Conservation (phyloP, 441 rosid genomes). For the Populus hybrid region DNA sequence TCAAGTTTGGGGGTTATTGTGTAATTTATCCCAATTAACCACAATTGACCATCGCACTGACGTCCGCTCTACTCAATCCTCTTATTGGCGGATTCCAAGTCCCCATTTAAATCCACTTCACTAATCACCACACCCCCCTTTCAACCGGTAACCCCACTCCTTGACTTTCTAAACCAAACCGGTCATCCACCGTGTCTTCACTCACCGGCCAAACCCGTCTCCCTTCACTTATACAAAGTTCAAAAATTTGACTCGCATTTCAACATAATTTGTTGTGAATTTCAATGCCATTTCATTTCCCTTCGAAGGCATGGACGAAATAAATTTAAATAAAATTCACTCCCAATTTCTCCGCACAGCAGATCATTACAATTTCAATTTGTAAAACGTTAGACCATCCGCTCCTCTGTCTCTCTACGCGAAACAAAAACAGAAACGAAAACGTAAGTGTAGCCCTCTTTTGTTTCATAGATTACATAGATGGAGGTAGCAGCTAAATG, state of each 20-base stretch:
- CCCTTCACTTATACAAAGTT: not conserved
- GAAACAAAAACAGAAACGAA: no score
- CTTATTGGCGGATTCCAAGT: conserved; percentile 26
- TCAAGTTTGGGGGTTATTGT: no score
- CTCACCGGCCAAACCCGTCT: conserved; percentile 19
- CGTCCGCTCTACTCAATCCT: conserved; percentile 8
- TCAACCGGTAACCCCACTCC: conserved; percentile 13
- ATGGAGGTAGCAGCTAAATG: not conserved
- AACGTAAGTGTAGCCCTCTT: not conserved
- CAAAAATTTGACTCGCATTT: conserved; percentile 25
- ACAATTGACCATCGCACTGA: conserved; percentile 18
- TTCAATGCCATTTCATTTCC: conserved; percentile 27
- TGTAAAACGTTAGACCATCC: not conserved
- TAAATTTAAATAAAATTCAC: conserved; percentile 1
- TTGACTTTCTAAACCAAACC: conserved; percentile 8
- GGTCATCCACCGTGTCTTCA: not conserved
- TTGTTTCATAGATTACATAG: not conserved
- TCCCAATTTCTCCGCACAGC: not conserved
- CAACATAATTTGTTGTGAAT: conserved; percentile 25
- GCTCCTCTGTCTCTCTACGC: conserved; percentile 8
- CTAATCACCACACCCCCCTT: not conserved
- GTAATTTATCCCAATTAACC: not conserved
- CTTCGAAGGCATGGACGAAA: not conserved
- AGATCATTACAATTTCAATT: conserved; percentile 26
- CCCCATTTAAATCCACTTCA: not conserved